Conservation (phyloP, 345 rosid genomes). For the Gossypium turneri region DNA sequence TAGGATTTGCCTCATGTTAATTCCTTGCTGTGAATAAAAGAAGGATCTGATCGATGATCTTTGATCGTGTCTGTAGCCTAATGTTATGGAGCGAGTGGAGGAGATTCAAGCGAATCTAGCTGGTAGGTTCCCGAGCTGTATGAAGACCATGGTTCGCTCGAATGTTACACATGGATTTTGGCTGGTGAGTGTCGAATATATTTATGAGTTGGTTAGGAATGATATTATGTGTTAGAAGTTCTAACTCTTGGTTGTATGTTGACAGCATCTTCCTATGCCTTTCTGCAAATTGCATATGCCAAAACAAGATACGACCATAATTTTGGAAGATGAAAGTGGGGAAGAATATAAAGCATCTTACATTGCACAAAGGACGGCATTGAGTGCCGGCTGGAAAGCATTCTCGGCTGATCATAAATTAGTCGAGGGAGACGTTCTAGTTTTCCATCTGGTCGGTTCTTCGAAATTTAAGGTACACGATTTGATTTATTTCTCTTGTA, state of each 20-base stretch:
- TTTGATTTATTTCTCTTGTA: background rate
- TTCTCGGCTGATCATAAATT: constrained; percentile 50
- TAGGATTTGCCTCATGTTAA: background rate
- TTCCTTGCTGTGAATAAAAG: constrained; percentile 24
- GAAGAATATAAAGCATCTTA: constrained; percentile 36
- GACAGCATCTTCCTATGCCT: constrained; percentile 52
- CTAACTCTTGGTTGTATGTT: background rate
- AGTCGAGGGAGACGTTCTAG: constrained; percentile 52
- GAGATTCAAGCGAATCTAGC: constrained; percentile 48
- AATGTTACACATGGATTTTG: constrained; percentile 65
- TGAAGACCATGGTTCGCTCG: constrained; percentile 60
- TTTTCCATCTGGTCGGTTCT: constrained; percentile 49
- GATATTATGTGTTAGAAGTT: background rate
- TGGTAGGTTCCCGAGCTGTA: constrained; percentile 42
- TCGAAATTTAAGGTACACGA: constrained; percentile 49
- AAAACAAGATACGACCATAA: constrained; percentile 34
- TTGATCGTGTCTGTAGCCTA: constrained; percentile 23
- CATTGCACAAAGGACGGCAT: constrained; percentile 48
- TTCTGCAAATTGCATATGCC: constrained; percentile 66
- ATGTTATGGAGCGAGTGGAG: constrained; percentile 44
- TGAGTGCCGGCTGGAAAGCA: constrained; percentile 74
- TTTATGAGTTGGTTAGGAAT: background rate
- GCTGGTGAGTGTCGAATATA: constrained; percentile 36
- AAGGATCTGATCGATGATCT: constrained; percentile 16
- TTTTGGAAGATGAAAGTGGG: constrained; percentile 50